Evolutionary conservation across 2,329 filamentous ascomycete species (phyloP).

Genomic region (Plectosphaerella sp.): DNA sequence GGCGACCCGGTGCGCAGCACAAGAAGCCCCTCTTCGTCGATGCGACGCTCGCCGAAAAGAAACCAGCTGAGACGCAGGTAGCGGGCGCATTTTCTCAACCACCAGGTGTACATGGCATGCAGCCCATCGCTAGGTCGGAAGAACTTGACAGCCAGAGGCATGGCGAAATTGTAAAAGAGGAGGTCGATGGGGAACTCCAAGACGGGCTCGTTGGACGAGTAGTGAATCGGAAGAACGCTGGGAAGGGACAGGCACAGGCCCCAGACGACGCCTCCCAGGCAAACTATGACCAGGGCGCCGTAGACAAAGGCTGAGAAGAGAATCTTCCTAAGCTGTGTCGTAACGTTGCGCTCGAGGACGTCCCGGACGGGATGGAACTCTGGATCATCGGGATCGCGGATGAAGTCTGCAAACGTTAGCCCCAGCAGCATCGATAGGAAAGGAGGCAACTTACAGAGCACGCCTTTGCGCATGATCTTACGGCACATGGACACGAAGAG

Average conservation of each 20-base stretch:
- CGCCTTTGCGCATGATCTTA: conserved; percentile 92
- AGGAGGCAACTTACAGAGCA: conserved; percentile 64
- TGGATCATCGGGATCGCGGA: conserved; percentile 94
- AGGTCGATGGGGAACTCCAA: conserved; percentile 93
- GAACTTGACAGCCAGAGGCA: conserved; percentile 79
- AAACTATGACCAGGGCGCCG: conserved; percentile 85
- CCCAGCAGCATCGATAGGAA: background rate
- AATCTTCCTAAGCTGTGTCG: conserved; percentile 92
- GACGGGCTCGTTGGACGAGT: conserved; percentile 87
- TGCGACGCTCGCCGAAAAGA: conserved; percentile 76
- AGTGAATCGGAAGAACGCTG: conserved; percentile 82
- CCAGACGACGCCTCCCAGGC: conserved; percentile 94
- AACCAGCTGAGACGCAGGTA: conserved; percentile 82
- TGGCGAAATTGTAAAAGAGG: conserved; percentile 93
- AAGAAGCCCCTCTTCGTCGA: conserved; percentile 76
- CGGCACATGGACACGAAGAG: conserved; percentile 98
- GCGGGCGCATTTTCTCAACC: conserved; percentile 85
- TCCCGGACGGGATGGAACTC: conserved; percentile 97
- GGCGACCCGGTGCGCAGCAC: conserved; percentile 34
- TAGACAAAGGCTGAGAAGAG: conserved; percentile 95
- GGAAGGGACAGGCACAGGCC: conserved; percentile 65
- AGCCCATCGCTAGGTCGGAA: conserved; percentile 83
- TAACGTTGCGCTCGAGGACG: conserved; percentile 87
- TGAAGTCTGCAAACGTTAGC: conserved; percentile 66
- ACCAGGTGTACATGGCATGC: conserved; percentile 88